These are phyloP conservation scores for Eucalyptus polybractea DNA, from an alignment of 345 rosid genomes.

Conservation along the genomic window DNA sequence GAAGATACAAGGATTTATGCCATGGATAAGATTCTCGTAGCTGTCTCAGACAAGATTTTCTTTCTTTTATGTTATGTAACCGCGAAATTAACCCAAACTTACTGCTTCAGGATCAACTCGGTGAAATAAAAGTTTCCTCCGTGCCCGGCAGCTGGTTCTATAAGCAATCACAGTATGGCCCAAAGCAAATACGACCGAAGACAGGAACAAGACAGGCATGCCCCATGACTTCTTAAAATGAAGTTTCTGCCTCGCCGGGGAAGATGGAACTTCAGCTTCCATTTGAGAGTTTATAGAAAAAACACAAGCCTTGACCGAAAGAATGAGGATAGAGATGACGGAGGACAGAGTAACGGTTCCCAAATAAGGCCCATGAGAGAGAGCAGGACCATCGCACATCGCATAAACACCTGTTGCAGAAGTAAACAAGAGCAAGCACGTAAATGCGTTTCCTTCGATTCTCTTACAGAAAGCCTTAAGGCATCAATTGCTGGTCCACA, in stretches of 20 bases:
- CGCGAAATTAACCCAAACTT: not conserved
- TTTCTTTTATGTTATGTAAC: not conserved
- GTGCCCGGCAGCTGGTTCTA: constrained; percentile 88
- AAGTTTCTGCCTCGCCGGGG: constrained; percentile 57
- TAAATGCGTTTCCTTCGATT: not conserved
- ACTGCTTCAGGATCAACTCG: constrained; percentile 91
- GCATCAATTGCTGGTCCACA: not conserved
- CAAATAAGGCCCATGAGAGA: constrained; percentile 82
- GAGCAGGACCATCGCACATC: constrained; percentile 60
- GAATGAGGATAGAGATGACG: constrained; percentile 48
- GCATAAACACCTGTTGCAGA: constrained; percentile 63
- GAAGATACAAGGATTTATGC: not conserved
- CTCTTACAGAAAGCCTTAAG: not conserved
- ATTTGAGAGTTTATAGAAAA: constrained; percentile 72
- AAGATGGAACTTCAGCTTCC: constrained; percentile 47
- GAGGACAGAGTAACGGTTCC: constrained; percentile 83
- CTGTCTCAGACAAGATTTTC: not conserved
- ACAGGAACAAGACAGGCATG: constrained; percentile 93
- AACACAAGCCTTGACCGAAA: constrained; percentile 74
- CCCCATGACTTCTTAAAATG: constrained; percentile 97
- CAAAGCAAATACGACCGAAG: constrained; percentile 84
- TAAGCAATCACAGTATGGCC: constrained; percentile 88
- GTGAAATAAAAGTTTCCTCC: constrained; percentile 80
- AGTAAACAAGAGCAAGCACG: not conserved
- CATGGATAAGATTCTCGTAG: not conserved